Evolutionary conservation across 1,284 basidiomycete genomes (phyloP), one percentile per base, ranked within the genome.

Genomic region (Phylloboletellus chloephorus): DNA sequence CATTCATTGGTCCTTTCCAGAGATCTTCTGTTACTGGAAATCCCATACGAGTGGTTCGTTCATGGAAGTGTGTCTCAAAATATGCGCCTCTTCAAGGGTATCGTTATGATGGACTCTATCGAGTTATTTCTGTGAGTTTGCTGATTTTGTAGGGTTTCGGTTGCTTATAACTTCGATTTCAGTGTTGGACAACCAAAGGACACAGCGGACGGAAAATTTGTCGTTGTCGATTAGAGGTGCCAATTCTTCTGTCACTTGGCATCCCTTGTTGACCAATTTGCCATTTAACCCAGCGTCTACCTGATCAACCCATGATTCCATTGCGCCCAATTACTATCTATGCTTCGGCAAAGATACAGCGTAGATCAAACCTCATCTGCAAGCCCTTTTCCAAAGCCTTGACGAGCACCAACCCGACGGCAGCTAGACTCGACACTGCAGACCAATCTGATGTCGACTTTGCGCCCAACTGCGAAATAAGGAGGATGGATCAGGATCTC

Each of bases 81-180:
- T 59, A 61, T 45, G 53, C 59, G 4, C 57, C 57, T 9, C 5
- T 19, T 0, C 4, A 16, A 1, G 57, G 57, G 8, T 50, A 46
- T 17, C 59, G 61, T 6, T 59, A 63, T 15, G 60, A 63, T 22
- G 57, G 57, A 12, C 25, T 62, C 2, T 63, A 63, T 37, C 54
- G 19, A 19, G 39, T 58, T 4, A 19, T 40, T 6, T 25, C 32
- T 6, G 57, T 59, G 24, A 34, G 47, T 29, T 24, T 37, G 5
- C 12, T 21, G 7, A 4, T 28, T 4, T 25, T n/a, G 2, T 25
- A n/a, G 8, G 7, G 1, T 23, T 39, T 37, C 11, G 1, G 28
- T 12, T 22, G 7, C 17, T 40, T 6, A 52, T 33, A 8, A 26
- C 22, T 37, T 23, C 11, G 12, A 19, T 31, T 5, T 5, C 20